phyloP scores from a whole-genome alignment of 352 stramenopile species.

The Globisporangium recalcitrans region DNA sequence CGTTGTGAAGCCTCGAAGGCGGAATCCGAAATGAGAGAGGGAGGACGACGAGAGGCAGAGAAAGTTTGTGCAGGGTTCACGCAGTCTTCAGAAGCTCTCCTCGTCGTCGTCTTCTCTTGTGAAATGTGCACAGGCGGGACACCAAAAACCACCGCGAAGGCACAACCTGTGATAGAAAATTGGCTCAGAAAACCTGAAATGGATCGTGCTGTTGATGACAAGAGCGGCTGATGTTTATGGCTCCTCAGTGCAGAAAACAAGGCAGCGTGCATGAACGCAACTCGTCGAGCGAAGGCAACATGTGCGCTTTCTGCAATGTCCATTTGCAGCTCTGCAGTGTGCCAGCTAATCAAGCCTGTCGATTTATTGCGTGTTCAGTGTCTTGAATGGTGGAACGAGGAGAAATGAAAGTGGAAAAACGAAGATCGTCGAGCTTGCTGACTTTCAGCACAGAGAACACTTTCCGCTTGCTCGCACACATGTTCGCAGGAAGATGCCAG shows the following conservation, averaged over 20 bases:
- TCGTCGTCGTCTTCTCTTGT: not conserved
- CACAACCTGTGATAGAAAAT: not conserved
- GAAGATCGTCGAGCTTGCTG: not conserved
- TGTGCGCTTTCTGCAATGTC: not conserved
- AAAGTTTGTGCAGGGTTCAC: not conserved
- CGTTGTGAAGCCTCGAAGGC: slow-evolving; percentile 6
- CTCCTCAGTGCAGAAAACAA: not conserved
- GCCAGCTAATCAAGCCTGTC: not conserved
- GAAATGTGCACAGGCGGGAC: not conserved
- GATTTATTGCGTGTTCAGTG: not conserved
- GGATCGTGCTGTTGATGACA: not conserved
- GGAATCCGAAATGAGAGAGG: slow-evolving; percentile 10
- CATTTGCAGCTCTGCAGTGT: not conserved
- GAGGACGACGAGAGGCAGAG: not conserved
- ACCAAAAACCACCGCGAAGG: not conserved
- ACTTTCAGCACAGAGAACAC: too few species aligned
- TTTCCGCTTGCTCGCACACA: too few species aligned
- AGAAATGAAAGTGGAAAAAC: not conserved
- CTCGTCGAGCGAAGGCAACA: too few species aligned
- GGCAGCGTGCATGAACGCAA: not conserved
- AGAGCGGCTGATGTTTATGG: slow-evolving; percentile 1
- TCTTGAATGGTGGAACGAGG: not conserved
- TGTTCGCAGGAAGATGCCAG: too few species aligned
- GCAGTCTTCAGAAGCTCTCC: not conserved
- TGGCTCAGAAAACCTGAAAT: not conserved